These are phyloP conservation scores for Paramecium tetraurelia DNA, from an alignment of 73 alveolate species.

Conservation along the genomic window DNA sequence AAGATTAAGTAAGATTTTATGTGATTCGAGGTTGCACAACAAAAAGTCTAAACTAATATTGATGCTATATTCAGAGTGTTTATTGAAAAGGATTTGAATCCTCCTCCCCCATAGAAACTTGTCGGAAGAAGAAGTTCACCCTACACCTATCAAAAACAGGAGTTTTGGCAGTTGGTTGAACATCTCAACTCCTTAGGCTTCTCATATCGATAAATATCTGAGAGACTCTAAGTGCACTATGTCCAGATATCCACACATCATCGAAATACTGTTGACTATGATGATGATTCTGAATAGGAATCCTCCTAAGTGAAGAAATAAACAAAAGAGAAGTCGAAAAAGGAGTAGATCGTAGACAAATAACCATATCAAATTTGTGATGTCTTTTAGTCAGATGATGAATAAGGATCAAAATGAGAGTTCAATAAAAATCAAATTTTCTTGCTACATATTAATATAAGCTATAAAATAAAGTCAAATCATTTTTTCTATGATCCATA, in stretches of 20 bases:
- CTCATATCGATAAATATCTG: conserved; percentile 10
- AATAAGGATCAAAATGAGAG: not conserved
- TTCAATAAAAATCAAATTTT: not conserved
- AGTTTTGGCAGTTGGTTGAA: conserved; percentile 31
- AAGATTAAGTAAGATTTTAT: not conserved
- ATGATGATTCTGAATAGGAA: not conserved
- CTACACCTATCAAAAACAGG: not conserved
- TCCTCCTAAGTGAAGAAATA: not conserved
- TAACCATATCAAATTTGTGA: not conserved
- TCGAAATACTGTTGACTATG: conserved; percentile 23
- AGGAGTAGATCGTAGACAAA: not conserved
- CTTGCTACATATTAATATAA: not conserved
- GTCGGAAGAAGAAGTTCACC: conserved; percentile 44
- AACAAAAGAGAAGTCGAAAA: not conserved
- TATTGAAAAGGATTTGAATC: conserved; percentile 16
- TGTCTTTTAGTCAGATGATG: conserved; percentile 46
- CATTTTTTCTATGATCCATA: not conserved
- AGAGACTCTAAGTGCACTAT: conserved; percentile 18
- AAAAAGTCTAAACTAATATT: not conserved
- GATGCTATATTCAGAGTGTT: conserved; percentile 16
- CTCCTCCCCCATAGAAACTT: not conserved
- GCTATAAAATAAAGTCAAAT: not conserved
- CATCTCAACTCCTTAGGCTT: not conserved
- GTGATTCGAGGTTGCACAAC: not conserved
- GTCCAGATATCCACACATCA: conserved; percentile 41